A percentile compares a stretch with the other conserved stretches of the same genome.
Evolutionary conservation across 2,329 filamentous ascomycete genomes (phyloP).

Genomic region (Sporothrix pseudoabietina): DNA sequence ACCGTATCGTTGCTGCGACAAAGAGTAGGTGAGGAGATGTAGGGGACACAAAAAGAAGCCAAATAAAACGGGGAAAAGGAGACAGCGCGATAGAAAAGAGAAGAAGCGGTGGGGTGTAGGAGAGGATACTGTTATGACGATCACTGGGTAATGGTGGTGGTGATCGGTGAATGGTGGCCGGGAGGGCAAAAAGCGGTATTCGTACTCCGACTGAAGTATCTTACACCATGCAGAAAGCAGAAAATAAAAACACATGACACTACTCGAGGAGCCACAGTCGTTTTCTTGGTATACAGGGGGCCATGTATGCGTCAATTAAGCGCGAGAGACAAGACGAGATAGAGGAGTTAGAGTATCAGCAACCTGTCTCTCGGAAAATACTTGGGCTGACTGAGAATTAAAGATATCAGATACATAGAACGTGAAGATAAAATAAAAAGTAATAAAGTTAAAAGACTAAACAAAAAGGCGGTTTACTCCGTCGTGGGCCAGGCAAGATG

Average conservation of each 20-base stretch:
- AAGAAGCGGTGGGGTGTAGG: neutral
- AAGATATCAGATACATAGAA: neutral
- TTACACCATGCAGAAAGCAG: neutral
- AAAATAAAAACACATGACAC: constrained; percentile 16
- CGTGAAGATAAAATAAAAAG: too few species aligned
- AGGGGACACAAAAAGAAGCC: neutral
- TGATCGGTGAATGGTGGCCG: neutral
- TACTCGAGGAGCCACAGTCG: neutral
- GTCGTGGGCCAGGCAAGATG: neutral
- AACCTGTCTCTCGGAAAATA: neutral
- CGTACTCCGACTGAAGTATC: neutral
- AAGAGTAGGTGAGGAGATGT: neutral
- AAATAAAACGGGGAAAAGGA: neutral
- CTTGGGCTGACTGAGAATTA: too few species aligned
- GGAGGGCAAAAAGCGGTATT: constrained; percentile 5
- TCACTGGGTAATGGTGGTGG: neutral
- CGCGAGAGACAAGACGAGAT: neutral
- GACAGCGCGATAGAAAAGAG: neutral
- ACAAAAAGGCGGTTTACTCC: neutral
- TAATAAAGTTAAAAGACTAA: neutral
- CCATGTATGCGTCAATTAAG: constrained; percentile 6
- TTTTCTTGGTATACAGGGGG: neutral
- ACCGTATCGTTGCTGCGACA: neutral
- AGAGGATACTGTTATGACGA: neutral
- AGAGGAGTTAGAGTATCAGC: neutral